Conservation (phyloP, 768 basidiomycete genomes). For the Mycena kentingensis region DNA sequence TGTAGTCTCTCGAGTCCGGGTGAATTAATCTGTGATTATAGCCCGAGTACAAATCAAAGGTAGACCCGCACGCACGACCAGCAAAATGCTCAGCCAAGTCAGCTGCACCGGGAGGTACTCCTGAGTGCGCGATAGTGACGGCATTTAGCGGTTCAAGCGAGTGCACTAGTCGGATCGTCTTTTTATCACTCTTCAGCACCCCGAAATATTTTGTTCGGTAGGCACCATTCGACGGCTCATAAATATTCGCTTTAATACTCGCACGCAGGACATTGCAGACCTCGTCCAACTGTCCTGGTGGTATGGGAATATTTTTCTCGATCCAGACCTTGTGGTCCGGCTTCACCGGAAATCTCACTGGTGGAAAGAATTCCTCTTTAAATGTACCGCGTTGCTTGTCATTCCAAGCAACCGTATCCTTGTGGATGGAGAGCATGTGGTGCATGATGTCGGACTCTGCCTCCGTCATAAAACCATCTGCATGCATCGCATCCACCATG, state of each 20-base stretch:
- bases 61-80: no score
- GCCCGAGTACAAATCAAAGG: slow-evolving; percentile 22
- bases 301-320: slow-evolving; percentile 24
- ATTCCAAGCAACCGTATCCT: slow-evolving; percentile 24
- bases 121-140: no score
- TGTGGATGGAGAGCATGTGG: slow-evolving; percentile 14
- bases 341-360: no score
- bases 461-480: slow-evolving; percentile 15
- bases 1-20: slow-evolving; percentile 29
- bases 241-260: slow-evolving; percentile 6
- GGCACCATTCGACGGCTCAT: slow-evolving; percentile 19
- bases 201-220: no score
- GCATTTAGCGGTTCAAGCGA: no score
- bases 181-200: no score
- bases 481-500: slow-evolving; percentile 3
- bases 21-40: slow-evolving; percentile 26
- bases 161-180: no score
- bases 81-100: no score
- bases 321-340: slow-evolving; percentile 18
- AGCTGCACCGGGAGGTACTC: no score
- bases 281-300: slow-evolving; percentile 25
- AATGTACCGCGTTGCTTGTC: slow-evolving; percentile 21
- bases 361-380: no score
- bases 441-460: slow-evolving; percentile 17
- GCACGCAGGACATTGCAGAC: slow-evolving; percentile 13